Percentiles rank a stretch among this genome's conserved stretches.
Evolutionary conservation across 164 flowering plant species (phyloP).

Genomic region (Annona squamosa): DNA sequence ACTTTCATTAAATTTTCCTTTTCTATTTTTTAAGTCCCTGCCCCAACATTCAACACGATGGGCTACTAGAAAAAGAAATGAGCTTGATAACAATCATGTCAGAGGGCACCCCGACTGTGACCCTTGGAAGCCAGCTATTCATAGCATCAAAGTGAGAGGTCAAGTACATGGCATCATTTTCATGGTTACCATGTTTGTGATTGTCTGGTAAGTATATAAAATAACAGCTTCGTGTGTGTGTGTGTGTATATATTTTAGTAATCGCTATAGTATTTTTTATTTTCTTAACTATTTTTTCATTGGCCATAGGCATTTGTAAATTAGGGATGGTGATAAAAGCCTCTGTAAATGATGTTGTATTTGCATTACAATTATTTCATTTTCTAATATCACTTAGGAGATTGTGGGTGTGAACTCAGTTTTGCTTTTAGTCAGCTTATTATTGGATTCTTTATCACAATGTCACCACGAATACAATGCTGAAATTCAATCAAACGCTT

Average conservation of each 20-base stretch:
- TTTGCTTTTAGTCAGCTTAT: background rate
- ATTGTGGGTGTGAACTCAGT: slow-evolving; percentile 12
- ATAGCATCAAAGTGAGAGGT: slow-evolving; percentile 36
- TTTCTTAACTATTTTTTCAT: slow-evolving; percentile 1
- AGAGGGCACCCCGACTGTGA: slow-evolving; percentile 70
- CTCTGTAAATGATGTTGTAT: background rate
- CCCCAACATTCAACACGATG: no score
- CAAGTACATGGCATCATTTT: slow-evolving; percentile 6
- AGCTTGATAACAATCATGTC: slow-evolving; percentile 75
- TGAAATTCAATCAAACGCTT: no score
- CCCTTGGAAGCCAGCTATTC: slow-evolving; percentile 78
- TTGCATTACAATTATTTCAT: slow-evolving; percentile 12
- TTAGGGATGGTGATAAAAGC: no score
- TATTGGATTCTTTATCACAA: background rate
- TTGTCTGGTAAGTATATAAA: slow-evolving; percentile 55
- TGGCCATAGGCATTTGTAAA: background rate
- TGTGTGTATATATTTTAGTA: no score
- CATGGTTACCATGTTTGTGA: slow-evolving; percentile 23
- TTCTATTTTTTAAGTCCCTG: no score
- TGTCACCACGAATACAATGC: background rate
- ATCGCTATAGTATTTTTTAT: slow-evolving; percentile 13
- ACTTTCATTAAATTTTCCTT: no score
- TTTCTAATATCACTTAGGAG: slow-evolving; percentile 30
- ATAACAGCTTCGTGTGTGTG: slow-evolving; percentile 63
- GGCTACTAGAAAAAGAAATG: slow-evolving; percentile 67